A percentile compares a stretch with the other conserved stretches of the same genome.
Evolutionary conservation across 306 rosid genomes (phyloP).

Genomic region (Gynostemma pentaphyllum): DNA sequence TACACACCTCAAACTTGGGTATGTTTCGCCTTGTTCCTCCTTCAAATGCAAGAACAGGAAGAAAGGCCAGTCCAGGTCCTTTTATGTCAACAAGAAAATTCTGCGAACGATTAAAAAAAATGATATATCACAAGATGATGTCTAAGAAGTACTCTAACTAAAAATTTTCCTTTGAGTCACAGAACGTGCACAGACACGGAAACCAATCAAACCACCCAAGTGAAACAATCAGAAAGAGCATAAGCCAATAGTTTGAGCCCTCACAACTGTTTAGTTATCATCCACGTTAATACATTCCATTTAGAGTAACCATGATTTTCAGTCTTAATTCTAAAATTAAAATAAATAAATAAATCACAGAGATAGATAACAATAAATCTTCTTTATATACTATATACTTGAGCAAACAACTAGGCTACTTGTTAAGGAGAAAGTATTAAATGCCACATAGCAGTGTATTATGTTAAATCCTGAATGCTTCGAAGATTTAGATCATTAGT

Average conservation of each 20-base stretch:
- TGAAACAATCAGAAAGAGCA: not conserved
- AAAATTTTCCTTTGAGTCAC: not conserved
- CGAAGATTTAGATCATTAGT: no score
- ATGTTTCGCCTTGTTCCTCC: conserved; percentile 98
- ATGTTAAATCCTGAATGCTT: no score
- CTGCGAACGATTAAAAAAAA: conserved; percentile 25
- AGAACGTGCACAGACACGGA: not conserved
- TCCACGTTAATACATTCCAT: no score
- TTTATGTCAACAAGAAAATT: conserved; percentile 88
- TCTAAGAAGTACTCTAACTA: not conserved
- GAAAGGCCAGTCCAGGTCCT: conserved; percentile 69
- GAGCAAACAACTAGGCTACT: no score
- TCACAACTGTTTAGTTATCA: no score
- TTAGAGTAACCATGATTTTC: no score
- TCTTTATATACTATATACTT: no score
- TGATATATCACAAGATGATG: not conserved
- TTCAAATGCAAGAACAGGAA: conserved; percentile 96
- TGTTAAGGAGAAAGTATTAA: no score
- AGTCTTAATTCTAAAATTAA: no score
- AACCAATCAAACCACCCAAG: not conserved
- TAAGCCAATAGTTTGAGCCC: not conserved
- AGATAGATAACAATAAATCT: no score
- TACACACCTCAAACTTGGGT: conserved; percentile 75
- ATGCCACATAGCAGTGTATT: no score
- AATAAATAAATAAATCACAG: no score